Evolutionary conservation across 1,284 basidiomycete species (phyloP), one percentile per base, ranked within the genome.

Genomic region (Stygiomarasmius scandens): DNA sequence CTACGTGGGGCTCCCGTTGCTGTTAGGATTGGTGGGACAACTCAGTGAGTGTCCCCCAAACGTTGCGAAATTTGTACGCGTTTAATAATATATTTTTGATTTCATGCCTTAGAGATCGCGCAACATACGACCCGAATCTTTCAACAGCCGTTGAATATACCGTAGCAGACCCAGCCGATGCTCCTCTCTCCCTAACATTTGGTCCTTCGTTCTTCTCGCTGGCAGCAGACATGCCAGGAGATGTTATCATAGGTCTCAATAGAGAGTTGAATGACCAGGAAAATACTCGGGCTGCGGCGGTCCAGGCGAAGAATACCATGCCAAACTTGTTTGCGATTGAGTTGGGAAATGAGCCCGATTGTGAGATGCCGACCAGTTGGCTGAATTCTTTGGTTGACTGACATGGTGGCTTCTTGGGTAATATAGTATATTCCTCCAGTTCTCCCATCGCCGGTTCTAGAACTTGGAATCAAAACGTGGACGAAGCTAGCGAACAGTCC

Each of bases 321-420:
- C 43, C 56, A 14, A 76, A 77, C 58, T 61, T 79, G 5, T 68
- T 72, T 53, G 71, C 76, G 3, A 61, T 79, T 44, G 77, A 79
- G 59, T 63, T 78, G 2, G 77, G 77, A 16, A 79, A 79, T 63
- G 77, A 78, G 64, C 77, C 77, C 0, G 76, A 78, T 32, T 68
- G 77, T 77, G 56, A 47, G 74, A 64, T 43, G 1, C 41, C 22
- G 29, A 32, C 12, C 29, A 32, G 29, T 41, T 41, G 16, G 38
- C 11, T 41, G 38, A 16, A 46, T 32, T 38, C 43, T 51, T 14
- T 3, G 32, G n/a, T 19, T 19, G 25, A 23, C 41, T 60, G 38
- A 49, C 23, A 16, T 34, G 16, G 16, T 20, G 24, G 11, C 14
- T 50, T 19, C 50, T 9, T 36, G 27, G 16, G 45, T 24, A 32